Evolutionary conservation across 2,329 filamentous ascomycete genomes (phyloP).

Genomic region (Metarhizium brunneum): DNA sequence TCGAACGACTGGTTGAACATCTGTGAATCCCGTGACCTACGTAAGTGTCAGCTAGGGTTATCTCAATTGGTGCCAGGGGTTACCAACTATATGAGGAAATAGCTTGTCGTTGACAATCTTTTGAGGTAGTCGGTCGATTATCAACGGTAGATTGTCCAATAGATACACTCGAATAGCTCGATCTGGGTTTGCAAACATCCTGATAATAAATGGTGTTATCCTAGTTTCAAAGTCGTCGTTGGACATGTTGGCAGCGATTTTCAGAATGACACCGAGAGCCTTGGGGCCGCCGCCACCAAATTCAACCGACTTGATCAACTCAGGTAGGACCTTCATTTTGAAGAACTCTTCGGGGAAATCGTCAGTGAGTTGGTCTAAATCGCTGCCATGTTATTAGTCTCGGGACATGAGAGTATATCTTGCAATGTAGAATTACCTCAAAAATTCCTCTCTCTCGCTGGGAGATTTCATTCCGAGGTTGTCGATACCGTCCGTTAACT

Average conservation of each 20-base stretch:
- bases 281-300: slow-evolving; percentile 94
- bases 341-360: slow-evolving; percentile 98
- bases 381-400: slow-evolving; percentile 32
- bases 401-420: not conserved
- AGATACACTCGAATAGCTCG: slow-evolving; percentile 85
- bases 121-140: slow-evolving; percentile 84
- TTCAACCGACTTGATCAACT: slow-evolving; percentile 96
- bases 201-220: slow-evolving; percentile 77
- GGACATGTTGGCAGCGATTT: slow-evolving; percentile 78
- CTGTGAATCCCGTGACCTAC: slow-evolving; percentile 87
- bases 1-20: slow-evolving; percentile 79
- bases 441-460: slow-evolving; percentile 72
- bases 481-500: slow-evolving; percentile 85
- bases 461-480: slow-evolving; percentile 83
- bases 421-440: slow-evolving; percentile 42
- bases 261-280: slow-evolving; percentile 79
- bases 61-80: not conserved
- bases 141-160: slow-evolving; percentile 76
- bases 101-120: slow-evolving; percentile 94
- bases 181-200: slow-evolving; percentile 85
- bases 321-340: slow-evolving; percentile 91
- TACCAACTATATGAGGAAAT: slow-evolving; percentile 78
- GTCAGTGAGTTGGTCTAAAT: slow-evolving; percentile 77
- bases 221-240: slow-evolving; percentile 82
- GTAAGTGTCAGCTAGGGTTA: not conserved